Base-by-base conservation (phyloP, 768 basidiomycete genomes). In the Tricholoma matsutake region DNA sequence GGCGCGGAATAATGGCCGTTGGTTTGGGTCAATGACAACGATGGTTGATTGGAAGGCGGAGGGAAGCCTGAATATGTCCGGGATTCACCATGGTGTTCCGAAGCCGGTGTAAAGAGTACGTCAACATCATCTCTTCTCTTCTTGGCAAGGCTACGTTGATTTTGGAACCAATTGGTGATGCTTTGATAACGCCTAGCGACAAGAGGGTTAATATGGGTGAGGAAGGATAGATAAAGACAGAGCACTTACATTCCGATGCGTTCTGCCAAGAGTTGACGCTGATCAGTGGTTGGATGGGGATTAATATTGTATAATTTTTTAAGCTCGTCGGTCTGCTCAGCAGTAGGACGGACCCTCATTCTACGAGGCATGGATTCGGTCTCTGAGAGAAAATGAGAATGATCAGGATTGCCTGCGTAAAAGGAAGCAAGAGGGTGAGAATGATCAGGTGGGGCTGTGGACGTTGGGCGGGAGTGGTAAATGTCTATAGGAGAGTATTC, bases 111-210 rank as follows among this genome's bases (percentile, higher is more conserved):
- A 43, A 74, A 69, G 54, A 65, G 53, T 22, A 67, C 70, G 35
- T 78, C 76, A 45, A 68, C 67, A 29, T 83, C 86, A 63, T 89
- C 86, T 65, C 79, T 83, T 66, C 81, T 82, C 75, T 88, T 89
- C 78, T 87, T 88, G 32, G 88, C 84, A 64, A 87, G 81, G 71
- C 85, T 90, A 67, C 89, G 88, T 69, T 92, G 89, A 68, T 91
- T 91, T 79, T 92, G 90, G 72, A 92, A 92, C 91, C 91, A 92
- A 69, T 92, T 91, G 1, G 87, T 91, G 60, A 92, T 86, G 59
- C 85, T 89, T 73, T 90, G 86, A 74, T 88, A 82, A 64, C 84
- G 87, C 89, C 91, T 92, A 67, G 14, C 52, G 58, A 64, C 45
- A 61, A 54, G 47, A 54, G 55, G 68, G 65, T 67, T 69, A 72